These are phyloP conservation scores for Globisporangium perplexum DNA, from an alignment of 352 stramenopile species.

Conservation along the genomic window DNA sequence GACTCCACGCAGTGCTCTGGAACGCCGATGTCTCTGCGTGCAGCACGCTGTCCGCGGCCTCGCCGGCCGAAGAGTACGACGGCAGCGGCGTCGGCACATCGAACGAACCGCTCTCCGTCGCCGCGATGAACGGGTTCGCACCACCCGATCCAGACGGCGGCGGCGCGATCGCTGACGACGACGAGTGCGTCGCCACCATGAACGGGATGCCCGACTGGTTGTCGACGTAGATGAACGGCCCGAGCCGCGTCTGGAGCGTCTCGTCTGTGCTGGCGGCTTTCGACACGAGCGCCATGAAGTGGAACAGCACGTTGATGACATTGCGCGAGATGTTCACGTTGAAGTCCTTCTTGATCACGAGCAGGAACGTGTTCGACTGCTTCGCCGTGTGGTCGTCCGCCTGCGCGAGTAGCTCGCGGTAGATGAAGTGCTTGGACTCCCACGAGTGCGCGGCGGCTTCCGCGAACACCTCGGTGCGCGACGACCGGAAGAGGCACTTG, in stretches of 20 bases:
- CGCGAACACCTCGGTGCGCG: conserved; percentile 61
- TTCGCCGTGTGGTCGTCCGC: conserved; percentile 48
- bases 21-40: conserved; percentile 42
- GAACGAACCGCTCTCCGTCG: conserved; percentile 26
- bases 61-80: conserved; percentile 13
- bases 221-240: conserved; percentile 82
- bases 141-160: conserved; percentile 10
- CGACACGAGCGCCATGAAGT: conserved; percentile 72
- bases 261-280: conserved; percentile 38
- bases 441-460: conserved; percentile 53
- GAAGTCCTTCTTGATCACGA: conserved; percentile 76
- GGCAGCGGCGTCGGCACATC: conserved; percentile 51
- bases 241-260: conserved; percentile 41
- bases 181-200: conserved; percentile 58
- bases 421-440: conserved; percentile 84
- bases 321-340: conserved; percentile 82
- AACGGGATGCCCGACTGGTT: conserved; percentile 85
- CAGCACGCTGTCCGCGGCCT: conserved; percentile 34
- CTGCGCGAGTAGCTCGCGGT: conserved; percentile 63
- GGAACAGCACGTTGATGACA: conserved; percentile 76
- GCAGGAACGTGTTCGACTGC: conserved; percentile 58
- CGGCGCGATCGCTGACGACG: conserved; percentile 14
- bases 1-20: conserved; percentile 48
- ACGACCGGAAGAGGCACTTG: conserved; percentile 62
- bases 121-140: conserved; percentile 4